Conservation (phyloP, 768 basidiomycete species). For the Naganishia antarctica region DNA sequence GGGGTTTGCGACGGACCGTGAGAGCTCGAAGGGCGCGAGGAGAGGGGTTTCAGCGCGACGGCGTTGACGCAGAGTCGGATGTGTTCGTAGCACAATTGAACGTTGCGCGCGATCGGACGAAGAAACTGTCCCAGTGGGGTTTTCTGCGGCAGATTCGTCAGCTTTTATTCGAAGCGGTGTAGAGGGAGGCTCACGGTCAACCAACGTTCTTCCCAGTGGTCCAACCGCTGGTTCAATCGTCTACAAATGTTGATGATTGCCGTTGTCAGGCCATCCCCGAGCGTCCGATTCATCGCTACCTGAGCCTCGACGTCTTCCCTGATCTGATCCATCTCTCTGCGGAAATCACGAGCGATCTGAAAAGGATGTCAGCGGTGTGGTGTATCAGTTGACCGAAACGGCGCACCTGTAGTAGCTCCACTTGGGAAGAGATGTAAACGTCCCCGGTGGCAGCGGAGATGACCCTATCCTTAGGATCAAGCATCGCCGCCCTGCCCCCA, state of each 20-base stretch:
- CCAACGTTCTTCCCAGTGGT: slow-evolving; percentile 39
- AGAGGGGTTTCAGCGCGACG: slow-evolving; percentile 34
- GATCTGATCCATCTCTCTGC: slow-evolving; percentile 36
- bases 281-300: slow-evolving; percentile 26
- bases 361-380: neutral
- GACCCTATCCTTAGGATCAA: slow-evolving; percentile 15
- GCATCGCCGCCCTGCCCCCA: neutral
- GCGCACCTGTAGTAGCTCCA: slow-evolving; percentile 33
- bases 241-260: slow-evolving; percentile 30
- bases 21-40: neutral
- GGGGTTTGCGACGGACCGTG: neutral
- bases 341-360: slow-evolving; percentile 35
- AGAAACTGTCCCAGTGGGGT: slow-evolving; percentile 34
- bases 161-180: neutral
- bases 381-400: neutral
- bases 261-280: slow-evolving; percentile 32
- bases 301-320: slow-evolving; percentile 30
- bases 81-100: slow-evolving; percentile 37
- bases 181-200: slow-evolving; percentile 18
- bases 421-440: slow-evolving; percentile 39
- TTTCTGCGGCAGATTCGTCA: slow-evolving; percentile 9
- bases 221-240: slow-evolving; percentile 35
- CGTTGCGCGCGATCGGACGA: slow-evolving; percentile 33
- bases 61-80: slow-evolving; percentile 40
- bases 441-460: slow-evolving; percentile 33